Evolutionary conservation across 257 asterid species (phyloP), one percentile per base, ranked within the genome.

Genomic region (Ballota nigra): DNA sequence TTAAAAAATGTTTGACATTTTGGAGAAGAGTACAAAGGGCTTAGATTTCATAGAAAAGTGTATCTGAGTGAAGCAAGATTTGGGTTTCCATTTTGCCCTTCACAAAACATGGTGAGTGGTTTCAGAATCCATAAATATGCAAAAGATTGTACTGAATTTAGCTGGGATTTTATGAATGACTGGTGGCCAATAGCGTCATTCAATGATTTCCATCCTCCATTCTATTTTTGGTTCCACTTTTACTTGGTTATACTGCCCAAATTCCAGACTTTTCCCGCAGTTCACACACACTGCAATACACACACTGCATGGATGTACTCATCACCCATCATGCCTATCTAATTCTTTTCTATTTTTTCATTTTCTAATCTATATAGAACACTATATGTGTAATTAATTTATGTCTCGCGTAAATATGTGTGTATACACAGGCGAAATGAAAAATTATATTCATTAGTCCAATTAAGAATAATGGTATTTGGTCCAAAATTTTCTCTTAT

Each of bases 121-220:
- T 18, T 68, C 83, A 86, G 90, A 77, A 33, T 34, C 63, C 83
- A 69, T 28, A 65, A 83, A 79, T 83, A 84, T 80, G 83, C 88
- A 86, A 86, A 84, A 88, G 89, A 86, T 88, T 83, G 83, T 82
- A 81, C 85, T 73, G n/a, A 52, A 76, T 80, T 70, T 85, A 77
- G 79, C 69, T 77, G 43, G 82, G 94, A 88, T 84, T 77, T 80
- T 68, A 63, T 59, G 89, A 84, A 80, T 79, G 85, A 82, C 95
- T 53, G 53, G 80, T 79, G 85, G 60, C 89, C 91, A 87, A 80
- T 83, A 18, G 64, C 51, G 55, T 53, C 71, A 22, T 69, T 29
- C 80, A 71, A 31, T 59, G 12, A 31, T 26, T 33, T 31, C 49
- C 40, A 19, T 18, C 56, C 62, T 68, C 68, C 63, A 3, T 20